A percentile compares a stretch with the other conserved stretches of the same genome.
Evolutionary conservation across 1,284 basidiomycete genomes (phyloP).

Genomic region (Malassezia dermatis): DNA sequence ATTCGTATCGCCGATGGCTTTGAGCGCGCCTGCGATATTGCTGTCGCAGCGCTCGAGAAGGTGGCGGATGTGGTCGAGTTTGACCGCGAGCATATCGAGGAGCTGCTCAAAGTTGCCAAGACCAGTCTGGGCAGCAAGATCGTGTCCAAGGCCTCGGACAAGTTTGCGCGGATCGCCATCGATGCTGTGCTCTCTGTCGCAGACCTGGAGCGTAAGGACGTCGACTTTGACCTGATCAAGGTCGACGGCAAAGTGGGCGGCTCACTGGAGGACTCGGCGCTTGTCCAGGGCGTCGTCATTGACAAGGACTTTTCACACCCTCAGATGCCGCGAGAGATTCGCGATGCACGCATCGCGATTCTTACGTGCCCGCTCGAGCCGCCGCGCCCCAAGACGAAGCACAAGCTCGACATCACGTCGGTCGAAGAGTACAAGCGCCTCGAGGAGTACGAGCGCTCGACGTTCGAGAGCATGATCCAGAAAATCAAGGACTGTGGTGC

Average conservation of each 20-base stretch:
- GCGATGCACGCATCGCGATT: constrained; percentile 85
- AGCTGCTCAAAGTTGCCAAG: constrained; percentile 73
- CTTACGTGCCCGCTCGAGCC: constrained; percentile 98
- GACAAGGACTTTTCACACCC: constrained; percentile 99
- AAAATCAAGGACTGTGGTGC: constrained; percentile 94
- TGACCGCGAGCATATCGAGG: constrained; percentile 64
- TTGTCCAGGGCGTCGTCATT: constrained; percentile 89
- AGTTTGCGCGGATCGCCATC: constrained; percentile 94
- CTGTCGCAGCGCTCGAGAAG: constrained; percentile 75
- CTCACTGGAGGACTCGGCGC: constrained; percentile 79
- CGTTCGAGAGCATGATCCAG: constrained; percentile 94
- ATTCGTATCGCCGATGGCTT: constrained; percentile 98
- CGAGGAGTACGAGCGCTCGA: constrained; percentile 86
- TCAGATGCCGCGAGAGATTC: constrained; percentile 83
- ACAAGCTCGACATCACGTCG: constrained; percentile 91
- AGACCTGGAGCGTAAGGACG: constrained; percentile 84
- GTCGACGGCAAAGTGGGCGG: constrained; percentile 98
- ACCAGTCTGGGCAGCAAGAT: constrained; percentile 96
- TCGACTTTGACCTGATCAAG: constrained; percentile 97
- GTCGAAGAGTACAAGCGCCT: constrained; percentile 98
- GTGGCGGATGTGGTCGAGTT: constrained; percentile 87
- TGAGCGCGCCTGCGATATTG: constrained; percentile 81
- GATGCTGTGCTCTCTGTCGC: constrained; percentile 92
- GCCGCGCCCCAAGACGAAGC: constrained; percentile 96
- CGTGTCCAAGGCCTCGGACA: constrained; percentile 87